These are phyloP conservation scores for Arxiozyma slooffiae DNA, from an alignment of 1,139 yeast genomes.

Conservation along the genomic window DNA sequence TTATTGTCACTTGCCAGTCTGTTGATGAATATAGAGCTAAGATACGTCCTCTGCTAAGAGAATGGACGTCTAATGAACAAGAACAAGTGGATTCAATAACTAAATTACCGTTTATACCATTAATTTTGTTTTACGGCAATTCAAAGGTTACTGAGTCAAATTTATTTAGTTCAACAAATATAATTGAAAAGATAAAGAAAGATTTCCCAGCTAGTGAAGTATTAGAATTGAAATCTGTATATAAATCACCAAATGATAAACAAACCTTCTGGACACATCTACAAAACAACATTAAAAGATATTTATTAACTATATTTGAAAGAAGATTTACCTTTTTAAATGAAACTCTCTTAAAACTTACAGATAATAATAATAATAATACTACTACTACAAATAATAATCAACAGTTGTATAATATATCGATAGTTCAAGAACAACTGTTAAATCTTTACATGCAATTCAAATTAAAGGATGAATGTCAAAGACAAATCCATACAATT, in stretches of 20 bases:
- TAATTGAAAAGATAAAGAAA: slow-evolving; percentile 26
- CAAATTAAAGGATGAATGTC: slow-evolving; percentile 22
- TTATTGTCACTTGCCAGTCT: slow-evolving; percentile 57
- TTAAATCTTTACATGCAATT: slow-evolving; percentile 20
- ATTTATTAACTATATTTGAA: slow-evolving; percentile 21
- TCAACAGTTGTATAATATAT: slow-evolving; percentile 7
- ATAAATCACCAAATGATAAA: slow-evolving; percentile 26
- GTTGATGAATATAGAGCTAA: slow-evolving; percentile 68
- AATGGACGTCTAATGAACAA: slow-evolving; percentile 55
- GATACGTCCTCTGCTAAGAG: slow-evolving; percentile 69
- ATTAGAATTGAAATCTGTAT: slow-evolving; percentile 27
- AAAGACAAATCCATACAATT: slow-evolving; percentile 14
- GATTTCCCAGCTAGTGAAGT: slow-evolving; percentile 26
- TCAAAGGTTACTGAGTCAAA: slow-evolving; percentile 26
- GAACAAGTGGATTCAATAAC: neutral
- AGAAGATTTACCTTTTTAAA: slow-evolving; percentile 14
- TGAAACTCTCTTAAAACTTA: slow-evolving; percentile 5
- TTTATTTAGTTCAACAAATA: slow-evolving; percentile 25
- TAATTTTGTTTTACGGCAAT: slow-evolving; percentile 26
- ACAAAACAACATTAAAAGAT: slow-evolving; percentile 17
- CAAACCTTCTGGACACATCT: slow-evolving; percentile 25
- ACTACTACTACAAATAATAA: neutral
- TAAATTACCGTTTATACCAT: slow-evolving; percentile 14
- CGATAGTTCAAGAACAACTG: slow-evolving; percentile 20
- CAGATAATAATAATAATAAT: neutral